Evolutionary conservation across 768 basidiomycete species (phyloP), one percentile per base, ranked within the genome.

Genomic region (Pilatotrama ljubarskyi): DNA sequence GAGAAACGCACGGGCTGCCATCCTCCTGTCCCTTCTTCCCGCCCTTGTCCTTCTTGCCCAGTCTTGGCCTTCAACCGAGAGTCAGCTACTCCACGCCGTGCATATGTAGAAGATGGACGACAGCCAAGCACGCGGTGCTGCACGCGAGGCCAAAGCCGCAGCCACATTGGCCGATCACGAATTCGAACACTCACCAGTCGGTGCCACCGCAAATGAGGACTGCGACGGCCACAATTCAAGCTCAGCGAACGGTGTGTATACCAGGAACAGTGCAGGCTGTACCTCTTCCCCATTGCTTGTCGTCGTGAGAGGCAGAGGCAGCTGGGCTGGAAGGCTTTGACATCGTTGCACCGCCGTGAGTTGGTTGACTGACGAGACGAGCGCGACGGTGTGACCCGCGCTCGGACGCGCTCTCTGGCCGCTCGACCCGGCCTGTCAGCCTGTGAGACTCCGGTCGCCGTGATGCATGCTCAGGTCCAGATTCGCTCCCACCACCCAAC

Each of bases 171-270:
- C 50, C 53, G 46, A 60, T 53, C 48, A 58, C 56, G 55, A 48
- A 55, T 24, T 48, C 40, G 52, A 54, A 64, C 64, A 78, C 85
- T 70, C 70, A 94, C 92, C 93, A 94, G 75, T 92, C 89, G 22
- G 89, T 92, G 51, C 93, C 93, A 53, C 93, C 93, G 68, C 87
- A 90, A 65, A 95, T 86, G 64, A 93, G 74, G 40, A 93, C 93
- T 95, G 46, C 36, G 36, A 25, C 36, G 55, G 62, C 8, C 40
- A 15, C 24, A 52, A 29, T 32, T 20, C 17, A 42, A 22, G 26
- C 55, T 62, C 42, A 62, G 58, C 53, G 50, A 15, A 44, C 24
- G 50, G 29, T 32, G 4, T 8, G 18, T 41, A 36, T 22, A 42
- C 43, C 15, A 20, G 17, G 24, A 20, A 41, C 35, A 51, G 15